Percentiles rank a stretch among this genome's conserved stretches.
These are phyloP conservation scores for Auriscalpium microsporum DNA, from an alignment of 768 basidiomycete genomes.

Conservation along the genomic window DNA sequence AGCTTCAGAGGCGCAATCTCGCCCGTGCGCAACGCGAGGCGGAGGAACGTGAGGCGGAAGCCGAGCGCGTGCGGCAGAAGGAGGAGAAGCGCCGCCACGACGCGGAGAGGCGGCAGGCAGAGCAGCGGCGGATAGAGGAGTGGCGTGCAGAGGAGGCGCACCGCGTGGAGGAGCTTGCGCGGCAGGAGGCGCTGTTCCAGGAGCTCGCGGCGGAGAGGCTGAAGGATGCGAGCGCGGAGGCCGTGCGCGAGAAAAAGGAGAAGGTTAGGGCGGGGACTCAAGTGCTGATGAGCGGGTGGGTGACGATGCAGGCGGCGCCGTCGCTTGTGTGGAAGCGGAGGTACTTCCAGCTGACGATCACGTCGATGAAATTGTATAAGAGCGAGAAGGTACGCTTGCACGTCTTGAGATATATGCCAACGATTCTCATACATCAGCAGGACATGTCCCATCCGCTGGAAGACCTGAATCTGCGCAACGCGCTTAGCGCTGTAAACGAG, in stretches of 20 bases:
- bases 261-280: not conserved
- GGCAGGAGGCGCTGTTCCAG: not conserved
- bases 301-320: slow-evolving; percentile 7
- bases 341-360: slow-evolving; percentile 11
- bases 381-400: slow-evolving; percentile 4
- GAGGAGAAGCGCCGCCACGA: slow-evolving; percentile 5
- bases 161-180: not conserved
- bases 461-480: slow-evolving; percentile 1
- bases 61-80: slow-evolving; percentile 1
- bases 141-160: slow-evolving; percentile 4
- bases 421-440: not conserved
- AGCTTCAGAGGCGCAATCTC: slow-evolving; percentile 1
- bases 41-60: slow-evolving; percentile 6
- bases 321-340: slow-evolving; percentile 12
- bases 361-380: slow-evolving; percentile 4
- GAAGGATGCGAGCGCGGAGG: too few species aligned
- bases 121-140: slow-evolving; percentile 2
- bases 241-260: not conserved
- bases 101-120: slow-evolving; percentile 5
- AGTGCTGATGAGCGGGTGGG: slow-evolving; percentile 10
- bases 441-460: slow-evolving; percentile 2
- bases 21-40: slow-evolving; percentile 2
- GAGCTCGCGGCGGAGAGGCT: too few species aligned
- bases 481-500: slow-evolving; percentile 1
- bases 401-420: not conserved